These are phyloP conservation scores for Cyclocybe aegerita DNA, from an alignment of 768 basidiomycete genomes.

Conservation along the genomic window DNA sequence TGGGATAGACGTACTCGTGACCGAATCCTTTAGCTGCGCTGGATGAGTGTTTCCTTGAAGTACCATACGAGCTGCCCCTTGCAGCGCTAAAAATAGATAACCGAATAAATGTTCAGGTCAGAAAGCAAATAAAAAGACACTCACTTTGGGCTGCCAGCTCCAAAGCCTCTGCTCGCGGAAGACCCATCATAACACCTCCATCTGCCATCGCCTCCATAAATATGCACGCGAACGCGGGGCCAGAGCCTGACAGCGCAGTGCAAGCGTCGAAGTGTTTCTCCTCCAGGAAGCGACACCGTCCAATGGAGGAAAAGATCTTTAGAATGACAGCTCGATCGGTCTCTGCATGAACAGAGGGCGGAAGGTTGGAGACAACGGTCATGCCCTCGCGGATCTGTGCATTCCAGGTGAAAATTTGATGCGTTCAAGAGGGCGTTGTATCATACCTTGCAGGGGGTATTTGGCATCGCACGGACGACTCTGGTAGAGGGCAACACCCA, in stretches of 20 bases:
- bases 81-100: slow-evolving; percentile 61
- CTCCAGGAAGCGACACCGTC: slow-evolving; percentile 92
- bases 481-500: slow-evolving; percentile 79
- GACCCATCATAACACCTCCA: slow-evolving; percentile 99
- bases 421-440: background rate
- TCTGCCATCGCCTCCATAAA: slow-evolving; percentile 99
- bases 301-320: slow-evolving; percentile 96
- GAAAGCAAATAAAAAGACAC: slow-evolving; percentile 19
- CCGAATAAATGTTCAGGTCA: slow-evolving; percentile 1
- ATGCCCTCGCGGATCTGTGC: slow-evolving; percentile 96
- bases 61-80: slow-evolving; percentile 96
- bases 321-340: slow-evolving; percentile 72
- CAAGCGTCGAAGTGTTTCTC: slow-evolving; percentile 99
- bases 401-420: background rate
- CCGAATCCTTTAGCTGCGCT: slow-evolving; percentile 94
- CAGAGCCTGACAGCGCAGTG: slow-evolving; percentile 93
- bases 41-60: slow-evolving; percentile 89
- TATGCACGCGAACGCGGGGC: slow-evolving; percentile 95
- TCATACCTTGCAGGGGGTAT: slow-evolving; percentile 92
- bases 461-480: slow-evolving; percentile 97
- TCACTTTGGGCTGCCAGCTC: slow-evolving; percentile 95
- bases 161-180: slow-evolving; percentile 89
- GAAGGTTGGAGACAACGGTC: slow-evolving; percentile 87
- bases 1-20: slow-evolving; percentile 71
- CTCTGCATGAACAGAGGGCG: slow-evolving; percentile 48